Conservation (phyloP, 371 early-diverging fungal genomes). For the Mucor mucedo region DNA sequence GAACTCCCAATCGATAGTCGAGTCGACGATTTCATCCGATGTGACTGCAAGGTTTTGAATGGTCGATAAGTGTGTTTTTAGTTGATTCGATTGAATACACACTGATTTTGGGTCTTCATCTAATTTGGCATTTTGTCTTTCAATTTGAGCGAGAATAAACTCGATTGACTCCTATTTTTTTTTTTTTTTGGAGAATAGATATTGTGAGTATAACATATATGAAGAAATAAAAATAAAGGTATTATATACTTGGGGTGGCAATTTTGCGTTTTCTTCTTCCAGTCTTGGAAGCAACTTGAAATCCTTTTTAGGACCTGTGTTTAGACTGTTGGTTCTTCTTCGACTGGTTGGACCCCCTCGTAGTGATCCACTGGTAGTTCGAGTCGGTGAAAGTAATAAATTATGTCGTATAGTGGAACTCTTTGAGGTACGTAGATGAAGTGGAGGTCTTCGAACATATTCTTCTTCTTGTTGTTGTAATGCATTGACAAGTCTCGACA, state of each 20-base stretch:
- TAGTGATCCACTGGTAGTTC: conserved; percentile 48
- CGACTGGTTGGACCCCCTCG: conserved; percentile 25
- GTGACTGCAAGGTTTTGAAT: conserved; percentile 46
- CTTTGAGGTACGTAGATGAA: conserved; percentile 41
- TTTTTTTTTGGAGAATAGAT: neutral
- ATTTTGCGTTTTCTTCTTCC: conserved; percentile 48
- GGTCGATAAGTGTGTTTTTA: conserved; percentile 55
- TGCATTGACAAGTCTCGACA: conserved; percentile 46
- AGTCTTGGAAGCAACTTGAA: conserved; percentile 44
- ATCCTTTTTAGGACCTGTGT: conserved; percentile 31
- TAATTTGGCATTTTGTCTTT: conserved; percentile 61
- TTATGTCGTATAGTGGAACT: conserved; percentile 47
- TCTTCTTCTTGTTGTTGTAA: conserved; percentile 40
- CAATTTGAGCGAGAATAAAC: conserved; percentile 63
- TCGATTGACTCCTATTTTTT: conserved; percentile 56
- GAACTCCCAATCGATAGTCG: conserved; percentile 86
- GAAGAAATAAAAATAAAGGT: neutral
- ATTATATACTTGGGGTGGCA: conserved; percentile 43
- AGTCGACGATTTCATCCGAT: conserved; percentile 34
- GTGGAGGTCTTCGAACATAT: conserved; percentile 25
- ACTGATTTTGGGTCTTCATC: conserved; percentile 65
- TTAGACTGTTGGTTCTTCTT: conserved; percentile 31
- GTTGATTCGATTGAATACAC: conserved; percentile 59
- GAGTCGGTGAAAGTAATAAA: conserved; percentile 43
- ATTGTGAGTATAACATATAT: neutral